A percentile compares a stretch with the other conserved stretches of the same genome.
Evolutionary conservation across 2,329 filamentous ascomycete genomes (phyloP).

Genomic region (Alternaria arborescens): DNA sequence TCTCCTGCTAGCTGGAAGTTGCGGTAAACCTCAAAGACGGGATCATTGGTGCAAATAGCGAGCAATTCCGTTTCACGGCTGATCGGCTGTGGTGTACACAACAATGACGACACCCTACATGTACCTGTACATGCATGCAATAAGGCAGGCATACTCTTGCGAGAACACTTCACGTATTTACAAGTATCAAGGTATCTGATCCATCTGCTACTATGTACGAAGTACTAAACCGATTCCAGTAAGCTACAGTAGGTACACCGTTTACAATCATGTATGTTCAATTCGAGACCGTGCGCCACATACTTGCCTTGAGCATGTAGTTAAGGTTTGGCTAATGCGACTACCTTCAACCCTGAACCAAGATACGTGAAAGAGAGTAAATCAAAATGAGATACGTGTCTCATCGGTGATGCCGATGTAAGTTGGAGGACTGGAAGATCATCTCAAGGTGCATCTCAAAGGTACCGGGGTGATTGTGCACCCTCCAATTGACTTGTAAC

Average conservation of each 20-base stretch:
- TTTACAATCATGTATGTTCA: not conserved
- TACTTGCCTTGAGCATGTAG: not conserved
- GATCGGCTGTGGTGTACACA: not conserved
- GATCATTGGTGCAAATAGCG: not conserved
- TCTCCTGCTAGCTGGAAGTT: not conserved
- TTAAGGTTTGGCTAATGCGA: constrained; percentile 7
- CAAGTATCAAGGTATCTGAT: constrained; percentile 5
- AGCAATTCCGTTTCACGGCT: not conserved
- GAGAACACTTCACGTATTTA: not conserved
- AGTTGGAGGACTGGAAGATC: not conserved
- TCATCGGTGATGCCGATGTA: constrained; percentile 5
- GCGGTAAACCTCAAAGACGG: not conserved
- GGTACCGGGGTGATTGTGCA: not conserved
- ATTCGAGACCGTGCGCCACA: constrained; percentile 5
- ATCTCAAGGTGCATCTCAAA: not conserved
- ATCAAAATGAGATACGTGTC: constrained; percentile 2
- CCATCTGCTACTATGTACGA: not conserved
- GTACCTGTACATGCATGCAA: constrained; percentile 6
- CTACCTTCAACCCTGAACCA: constrained; percentile 1
- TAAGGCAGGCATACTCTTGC: not conserved
- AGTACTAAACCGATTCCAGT: not conserved
- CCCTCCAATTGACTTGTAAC: not conserved
- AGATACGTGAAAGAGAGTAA: constrained; percentile 2
- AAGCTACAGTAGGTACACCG: constrained; percentile 3
- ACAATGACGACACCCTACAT: not conserved